Evolutionary conservation across 2,329 filamentous ascomycete genomes (phyloP), one percentile per base, ranked within the genome.

Genomic region (Cladosporium sp.): DNA sequence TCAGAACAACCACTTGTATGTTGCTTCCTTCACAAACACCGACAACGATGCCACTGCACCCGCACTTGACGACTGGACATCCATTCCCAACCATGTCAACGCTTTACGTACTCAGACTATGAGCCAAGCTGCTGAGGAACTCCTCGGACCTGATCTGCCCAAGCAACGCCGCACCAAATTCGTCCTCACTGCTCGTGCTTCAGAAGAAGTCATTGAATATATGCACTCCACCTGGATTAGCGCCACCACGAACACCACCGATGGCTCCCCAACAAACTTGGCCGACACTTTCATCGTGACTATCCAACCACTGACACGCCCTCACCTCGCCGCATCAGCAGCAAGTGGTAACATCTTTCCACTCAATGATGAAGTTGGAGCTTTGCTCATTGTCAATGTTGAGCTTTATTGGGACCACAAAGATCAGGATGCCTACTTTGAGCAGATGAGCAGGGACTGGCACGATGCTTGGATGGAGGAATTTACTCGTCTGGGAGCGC

Each of bases 21-120:
- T 50, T 1, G 59, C 59, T 4, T 62, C 61, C 39, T 52, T 66
- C 17, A 36, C 64, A 13, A 62, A 66, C 36, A 65, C 60, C n/a
- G 55, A 61, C n/a, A 54, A 42, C 28, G 52, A 61, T 15, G 34
- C 39, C 17, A 47, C 40, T 10, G 51, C 34, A 5, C 19, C 57
- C 15, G 58, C 60, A 13, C 17, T 66, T 15, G 28, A 49, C 3
- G 25, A 57, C 7, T 64, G 64, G 55, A 52, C 56, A 28, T 34
- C 55, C 3, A 60, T 66, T 4, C 61, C 63, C 2, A 52, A 58
- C 34, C 34, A 56, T 3, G 52, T 42, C 13, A 61, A 54, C 57
- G 58, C 44, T 20, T 37, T 66, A 13, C 59, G 59, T n/a, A 56
- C 39, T 2, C 61, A 48, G 12, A 62, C 62, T 1, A 61, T 65